Percentiles rank a stretch among this genome's conserved stretches.
Evolutionary conservation across 2,329 filamentous ascomycete genomes (phyloP).

Genomic region (Pyrenochaeta sp.): DNA sequence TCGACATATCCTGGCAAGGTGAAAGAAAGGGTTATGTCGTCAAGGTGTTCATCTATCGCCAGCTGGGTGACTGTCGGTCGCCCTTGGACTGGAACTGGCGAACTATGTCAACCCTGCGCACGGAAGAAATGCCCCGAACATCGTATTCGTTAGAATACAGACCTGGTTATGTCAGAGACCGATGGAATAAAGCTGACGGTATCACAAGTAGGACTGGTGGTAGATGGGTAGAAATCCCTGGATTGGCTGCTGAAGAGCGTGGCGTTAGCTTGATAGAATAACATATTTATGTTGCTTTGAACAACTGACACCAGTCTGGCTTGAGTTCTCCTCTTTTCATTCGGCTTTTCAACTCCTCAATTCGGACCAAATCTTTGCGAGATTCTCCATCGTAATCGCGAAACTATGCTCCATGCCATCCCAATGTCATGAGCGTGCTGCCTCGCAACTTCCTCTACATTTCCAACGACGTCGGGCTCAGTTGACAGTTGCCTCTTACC

Average conservation of each 20-base stretch:
- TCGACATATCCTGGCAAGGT: conserved; percentile 23
- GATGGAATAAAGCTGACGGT: conserved; percentile 24
- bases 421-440: too few relatives aligned
- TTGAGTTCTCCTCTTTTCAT: too few relatives aligned
- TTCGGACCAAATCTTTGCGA: too few relatives aligned
- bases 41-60: conserved; percentile 16
- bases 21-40: conserved; percentile 20
- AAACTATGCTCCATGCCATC: too few relatives aligned
- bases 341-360: too few relatives aligned
- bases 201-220: conserved; percentile 8
- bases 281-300: neutral
- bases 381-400: too few relatives aligned
- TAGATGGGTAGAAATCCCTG: neutral
- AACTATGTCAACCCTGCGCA: conserved; percentile 3
- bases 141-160: conserved; percentile 11
- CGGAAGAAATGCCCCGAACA: conserved; percentile 9
- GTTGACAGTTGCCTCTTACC: too few relatives aligned
- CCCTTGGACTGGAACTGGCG: conserved; percentile 26
- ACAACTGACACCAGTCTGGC: too few relatives aligned
- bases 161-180: conserved; percentile 24
- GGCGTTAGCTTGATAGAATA: neutral
- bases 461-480: too few relatives aligned
- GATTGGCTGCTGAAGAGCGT: neutral
- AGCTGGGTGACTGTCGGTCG: conserved; percentile 28
- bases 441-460: too few relatives aligned